Conservation (phyloP, 2,329 filamentous ascomycete genomes). For the Alternaria brassicae region DNA sequence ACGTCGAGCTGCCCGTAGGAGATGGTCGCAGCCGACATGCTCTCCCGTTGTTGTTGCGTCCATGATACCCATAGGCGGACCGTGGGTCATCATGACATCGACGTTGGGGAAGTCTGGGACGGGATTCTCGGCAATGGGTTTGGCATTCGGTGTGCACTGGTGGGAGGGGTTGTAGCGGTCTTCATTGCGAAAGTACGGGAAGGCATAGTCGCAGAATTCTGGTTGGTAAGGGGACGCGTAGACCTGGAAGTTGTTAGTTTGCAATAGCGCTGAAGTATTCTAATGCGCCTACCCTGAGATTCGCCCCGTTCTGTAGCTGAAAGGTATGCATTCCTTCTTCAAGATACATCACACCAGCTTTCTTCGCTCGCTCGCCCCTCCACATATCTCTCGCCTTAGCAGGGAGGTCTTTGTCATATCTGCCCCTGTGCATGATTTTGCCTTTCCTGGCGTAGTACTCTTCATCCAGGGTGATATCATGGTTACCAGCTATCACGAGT, state of each 20-base stretch:
- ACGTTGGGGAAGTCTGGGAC: slow-evolving; percentile 55
- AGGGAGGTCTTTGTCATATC: slow-evolving; percentile 28
- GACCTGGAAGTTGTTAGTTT: slow-evolving; percentile 42
- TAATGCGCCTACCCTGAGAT: slow-evolving; percentile 49
- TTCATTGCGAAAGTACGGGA: slow-evolving; percentile 58
- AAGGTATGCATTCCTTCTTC: slow-evolving; percentile 62
- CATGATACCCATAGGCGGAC: slow-evolving; percentile 61
- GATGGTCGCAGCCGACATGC: slow-evolving; percentile 62
- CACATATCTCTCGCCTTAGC: slow-evolving; percentile 55
- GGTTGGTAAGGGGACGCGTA: slow-evolving; percentile 64
- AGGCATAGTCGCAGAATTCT: slow-evolving; percentile 64
- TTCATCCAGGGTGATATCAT: slow-evolving; percentile 62
- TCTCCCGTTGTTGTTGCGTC: slow-evolving; percentile 51
- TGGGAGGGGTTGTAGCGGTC: slow-evolving; percentile 61
- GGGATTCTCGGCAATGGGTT: slow-evolving; percentile 46
- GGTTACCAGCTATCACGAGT: slow-evolving; percentile 69
- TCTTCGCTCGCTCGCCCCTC: slow-evolving; percentile 53
- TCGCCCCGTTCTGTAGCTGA: slow-evolving; percentile 57
- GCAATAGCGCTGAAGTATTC: too few relatives aligned
- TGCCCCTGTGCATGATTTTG: slow-evolving; percentile 32
- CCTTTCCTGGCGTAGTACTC: slow-evolving; percentile 53
- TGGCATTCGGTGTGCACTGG: slow-evolving; percentile 31
- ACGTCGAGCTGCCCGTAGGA: slow-evolving; percentile 60
- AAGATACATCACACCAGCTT: slow-evolving; percentile 61
- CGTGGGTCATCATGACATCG: slow-evolving; percentile 68